phyloP scores from a whole-genome alignment of 306 rosid species.

The Prunus fruticosa region DNA sequence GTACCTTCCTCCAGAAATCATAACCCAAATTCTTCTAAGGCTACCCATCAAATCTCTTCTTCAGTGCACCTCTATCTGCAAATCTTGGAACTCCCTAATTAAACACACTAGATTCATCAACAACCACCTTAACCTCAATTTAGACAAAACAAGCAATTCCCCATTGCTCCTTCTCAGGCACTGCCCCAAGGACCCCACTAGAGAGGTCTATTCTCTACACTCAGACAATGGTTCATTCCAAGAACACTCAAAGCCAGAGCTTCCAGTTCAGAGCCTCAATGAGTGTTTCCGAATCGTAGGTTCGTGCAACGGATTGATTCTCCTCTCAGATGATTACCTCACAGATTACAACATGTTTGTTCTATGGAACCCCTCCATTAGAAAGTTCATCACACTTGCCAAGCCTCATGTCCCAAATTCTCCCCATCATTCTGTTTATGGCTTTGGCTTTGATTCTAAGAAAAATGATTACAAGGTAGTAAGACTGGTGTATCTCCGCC shows the following conservation, averaged over 20 bases:
- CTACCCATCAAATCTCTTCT: constrained; percentile 12
- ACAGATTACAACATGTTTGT: neutral
- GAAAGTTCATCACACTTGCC: neutral
- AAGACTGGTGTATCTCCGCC: neutral
- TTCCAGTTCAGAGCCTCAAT: neutral
- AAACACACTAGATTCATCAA: neutral
- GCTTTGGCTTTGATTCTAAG: constrained; percentile 15
- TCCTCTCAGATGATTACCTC: neutral
- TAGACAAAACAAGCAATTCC: neutral
- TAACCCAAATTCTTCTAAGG: constrained; percentile 5
- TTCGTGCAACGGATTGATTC: constrained; percentile 4
- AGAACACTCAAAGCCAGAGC: neutral
- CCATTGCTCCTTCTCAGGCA: constrained; percentile 17
- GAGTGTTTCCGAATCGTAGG: neutral
- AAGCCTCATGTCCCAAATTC: neutral
- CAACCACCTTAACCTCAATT: constrained; percentile 3
- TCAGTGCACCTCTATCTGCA: constrained; percentile 10
- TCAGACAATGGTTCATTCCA: neutral
- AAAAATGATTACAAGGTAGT: neutral
- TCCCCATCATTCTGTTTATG: neutral
- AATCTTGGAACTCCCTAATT: constrained; percentile 13
- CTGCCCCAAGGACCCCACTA: neutral
- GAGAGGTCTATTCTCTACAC: neutral
- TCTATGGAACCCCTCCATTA: constrained; percentile 19
- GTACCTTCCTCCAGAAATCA: constrained; percentile 1